These are phyloP conservation scores for Diplotaxis tenuifolia DNA, from an alignment of 345 rosid genomes.

Conservation along the genomic window DNA sequence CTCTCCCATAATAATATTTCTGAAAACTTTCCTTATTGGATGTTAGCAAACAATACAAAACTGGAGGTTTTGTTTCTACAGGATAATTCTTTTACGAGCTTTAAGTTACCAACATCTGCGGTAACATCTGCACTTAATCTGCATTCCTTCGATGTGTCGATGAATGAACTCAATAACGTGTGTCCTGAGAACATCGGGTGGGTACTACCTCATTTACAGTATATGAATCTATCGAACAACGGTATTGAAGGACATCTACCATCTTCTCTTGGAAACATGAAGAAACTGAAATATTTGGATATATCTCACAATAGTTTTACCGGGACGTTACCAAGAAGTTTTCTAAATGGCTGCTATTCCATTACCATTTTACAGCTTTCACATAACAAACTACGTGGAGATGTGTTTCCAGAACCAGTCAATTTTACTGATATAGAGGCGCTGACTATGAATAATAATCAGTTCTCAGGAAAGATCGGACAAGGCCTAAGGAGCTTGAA, in stretches of 20 bases:
- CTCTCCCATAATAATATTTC: too few relatives aligned
- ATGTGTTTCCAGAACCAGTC: too few relatives aligned
- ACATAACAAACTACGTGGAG: not conserved
- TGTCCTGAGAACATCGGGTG: slow-evolving; percentile 12
- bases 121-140: too few relatives aligned
- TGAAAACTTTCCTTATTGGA: too few relatives aligned
- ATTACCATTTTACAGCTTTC: not conserved
- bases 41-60: not conserved
- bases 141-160: not conserved
- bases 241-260: slow-evolving; percentile 3
- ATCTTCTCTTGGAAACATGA: slow-evolving; percentile 2
- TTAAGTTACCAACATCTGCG: not conserved
- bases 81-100: not conserved
- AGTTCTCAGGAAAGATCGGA: too few relatives aligned
- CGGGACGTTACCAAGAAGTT: slow-evolving; percentile 5
- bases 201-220: not conserved
- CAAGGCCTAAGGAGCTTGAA: too few relatives aligned
- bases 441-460: too few relatives aligned
- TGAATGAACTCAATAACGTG: not conserved
- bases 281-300: not conserved
- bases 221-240: not conserved
- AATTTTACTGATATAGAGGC: too few relatives aligned
- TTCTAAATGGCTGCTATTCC: too few relatives aligned
- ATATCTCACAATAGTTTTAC: slow-evolving; percentile 7
- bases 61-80: not conserved